Evolutionary conservation across 78 protist species (phyloP).

Genomic region (Emiliania huxleyi): DNA sequence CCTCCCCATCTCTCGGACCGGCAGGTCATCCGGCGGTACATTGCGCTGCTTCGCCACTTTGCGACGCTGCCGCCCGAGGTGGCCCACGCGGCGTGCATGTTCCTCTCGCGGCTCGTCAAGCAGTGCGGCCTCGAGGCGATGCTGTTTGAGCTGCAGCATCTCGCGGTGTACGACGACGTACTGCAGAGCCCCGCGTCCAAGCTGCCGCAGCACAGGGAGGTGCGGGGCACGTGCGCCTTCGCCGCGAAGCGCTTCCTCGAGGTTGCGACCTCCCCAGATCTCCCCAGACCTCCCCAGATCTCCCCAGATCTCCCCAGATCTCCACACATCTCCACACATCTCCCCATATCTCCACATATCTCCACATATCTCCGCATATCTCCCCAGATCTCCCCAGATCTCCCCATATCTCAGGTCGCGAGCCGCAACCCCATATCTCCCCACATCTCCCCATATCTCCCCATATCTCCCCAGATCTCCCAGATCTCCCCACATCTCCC

Average conservation of each 20-base stretch:
- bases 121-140: slow-evolving; percentile 9
- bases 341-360: too few species aligned
- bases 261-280: background rate
- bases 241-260: background rate
- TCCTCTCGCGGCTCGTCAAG: background rate
- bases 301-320: too few species aligned
- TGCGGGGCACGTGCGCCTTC: background rate
- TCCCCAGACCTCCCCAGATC: too few species aligned
- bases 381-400: too few species aligned
- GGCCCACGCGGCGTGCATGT: background rate
- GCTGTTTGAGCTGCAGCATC: background rate
- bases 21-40: background rate
- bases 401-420: too few species aligned
- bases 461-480: too few species aligned
- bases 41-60: background rate
- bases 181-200: background rate
- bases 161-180: background rate
- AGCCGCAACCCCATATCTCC: too few species aligned
- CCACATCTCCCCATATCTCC: too few species aligned
- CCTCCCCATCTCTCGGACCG: background rate
- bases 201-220: background rate
- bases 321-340: too few species aligned
- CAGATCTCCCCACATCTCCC: too few species aligned
- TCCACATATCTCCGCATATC: too few species aligned
- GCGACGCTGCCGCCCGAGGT: background rate